phyloP scores from a whole-genome alignment of 345 rosid species.

The Aegle marmelos region DNA sequence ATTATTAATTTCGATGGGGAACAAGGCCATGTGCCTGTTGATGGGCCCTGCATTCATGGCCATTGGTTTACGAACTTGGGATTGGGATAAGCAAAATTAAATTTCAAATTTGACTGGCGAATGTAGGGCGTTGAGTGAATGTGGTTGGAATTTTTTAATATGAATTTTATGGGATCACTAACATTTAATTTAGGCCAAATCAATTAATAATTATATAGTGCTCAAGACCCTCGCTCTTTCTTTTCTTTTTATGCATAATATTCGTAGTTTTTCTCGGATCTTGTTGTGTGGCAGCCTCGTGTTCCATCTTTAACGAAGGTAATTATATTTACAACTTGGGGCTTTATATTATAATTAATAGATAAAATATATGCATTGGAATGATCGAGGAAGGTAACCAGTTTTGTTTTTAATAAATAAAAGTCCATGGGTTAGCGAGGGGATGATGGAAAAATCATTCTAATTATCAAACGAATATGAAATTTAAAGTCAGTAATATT shows the following conservation, averaged over 20 bases:
- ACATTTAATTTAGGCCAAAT: slow-evolving; percentile 14
- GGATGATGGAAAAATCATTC: not conserved
- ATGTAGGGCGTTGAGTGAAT: slow-evolving; percentile 9
- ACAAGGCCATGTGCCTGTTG: slow-evolving; percentile 61
- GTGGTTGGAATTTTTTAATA: slow-evolving; percentile 12
- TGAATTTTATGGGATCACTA: slow-evolving; percentile 21
- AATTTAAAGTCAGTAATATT: not conserved
- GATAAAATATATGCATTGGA: not conserved
- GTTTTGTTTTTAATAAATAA: not conserved
- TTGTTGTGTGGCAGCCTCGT: slow-evolving; percentile 18
- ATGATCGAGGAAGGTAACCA: not conserved
- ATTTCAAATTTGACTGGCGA: slow-evolving; percentile 16
- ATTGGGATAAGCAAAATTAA: slow-evolving; percentile 2
- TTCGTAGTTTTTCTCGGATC: slow-evolving; percentile 32
- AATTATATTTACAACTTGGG: not conserved
- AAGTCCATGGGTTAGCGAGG: not conserved
- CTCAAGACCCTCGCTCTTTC: not conserved
- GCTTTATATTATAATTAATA: too few relatives aligned
- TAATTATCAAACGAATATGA: not conserved
- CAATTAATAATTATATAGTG: not conserved
- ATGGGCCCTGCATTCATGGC: slow-evolving; percentile 39
- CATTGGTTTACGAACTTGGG: slow-evolving; percentile 19
- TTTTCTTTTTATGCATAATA: not conserved
- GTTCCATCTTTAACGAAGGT: slow-evolving; percentile 5
- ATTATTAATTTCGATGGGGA: slow-evolving; percentile 28